Conservation (phyloP, 257 asterid species). For the Fraxinus americana region DNA sequence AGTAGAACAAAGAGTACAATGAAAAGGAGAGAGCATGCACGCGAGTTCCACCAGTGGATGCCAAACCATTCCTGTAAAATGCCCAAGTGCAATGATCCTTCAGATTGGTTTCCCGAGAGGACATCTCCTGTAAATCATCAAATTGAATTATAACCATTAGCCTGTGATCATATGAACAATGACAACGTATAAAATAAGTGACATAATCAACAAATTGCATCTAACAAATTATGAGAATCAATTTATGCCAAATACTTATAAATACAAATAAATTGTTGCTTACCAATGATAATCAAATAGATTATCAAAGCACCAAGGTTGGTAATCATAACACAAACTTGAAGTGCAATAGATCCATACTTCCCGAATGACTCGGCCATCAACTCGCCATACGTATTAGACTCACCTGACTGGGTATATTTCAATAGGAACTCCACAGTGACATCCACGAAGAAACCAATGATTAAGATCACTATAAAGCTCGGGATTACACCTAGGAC, state of each 20-base stretch:
- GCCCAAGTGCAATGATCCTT: conserved; percentile 79
- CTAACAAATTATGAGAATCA: background rate
- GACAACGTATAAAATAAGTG: background rate
- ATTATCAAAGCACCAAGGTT: conserved; percentile 93
- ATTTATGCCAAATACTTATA: background rate
- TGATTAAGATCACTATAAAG: conserved; percentile 57
- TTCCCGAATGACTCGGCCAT: conserved; percentile 97
- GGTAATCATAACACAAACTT: conserved; percentile 79
- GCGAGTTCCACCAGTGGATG: conserved; percentile 88
- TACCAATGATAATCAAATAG: conserved; percentile 90
- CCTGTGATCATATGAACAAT: conserved; percentile 4
- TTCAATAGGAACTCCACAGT: conserved; percentile 88
- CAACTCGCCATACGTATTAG: conserved; percentile 75
- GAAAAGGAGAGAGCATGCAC: conserved; percentile 69
- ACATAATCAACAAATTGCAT: background rate
- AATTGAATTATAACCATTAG: conserved; percentile 7
- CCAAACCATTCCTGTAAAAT: conserved; percentile 96
- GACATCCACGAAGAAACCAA: conserved; percentile 83
- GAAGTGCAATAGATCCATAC: conserved; percentile 80
- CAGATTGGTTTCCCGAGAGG: conserved; percentile 76
- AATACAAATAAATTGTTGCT: conserved; percentile 14
- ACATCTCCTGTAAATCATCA: conserved; percentile 69
- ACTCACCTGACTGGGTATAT: conserved; percentile 61
- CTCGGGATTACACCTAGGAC: conserved; percentile 89
- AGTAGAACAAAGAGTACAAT: conserved; percentile 74